Evolutionary conservation across 116 monocot genomes (phyloP), one percentile per base, ranked within the genome.

Genomic region (Papilionanthe hybrid): DNA sequence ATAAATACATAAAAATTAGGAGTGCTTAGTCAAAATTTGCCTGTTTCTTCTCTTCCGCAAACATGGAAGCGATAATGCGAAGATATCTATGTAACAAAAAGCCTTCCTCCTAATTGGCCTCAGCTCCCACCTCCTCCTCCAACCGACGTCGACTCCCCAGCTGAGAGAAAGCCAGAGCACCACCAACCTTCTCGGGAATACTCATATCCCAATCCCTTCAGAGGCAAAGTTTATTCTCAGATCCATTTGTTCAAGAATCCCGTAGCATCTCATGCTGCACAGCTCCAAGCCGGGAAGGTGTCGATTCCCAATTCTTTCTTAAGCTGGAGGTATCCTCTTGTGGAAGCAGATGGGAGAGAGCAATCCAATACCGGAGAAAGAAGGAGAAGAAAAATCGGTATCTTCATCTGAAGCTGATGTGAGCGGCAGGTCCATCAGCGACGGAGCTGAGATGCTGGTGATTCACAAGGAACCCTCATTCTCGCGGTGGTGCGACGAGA

Each of bases 401-500:
- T 9, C 56, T 0, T 30, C 22, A 9, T 22, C 19, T 15, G 77
- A 41, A 25, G 13, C n/a, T 15, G 17, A 56, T 29, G 43, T 22
- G n/a, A 53, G 13, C 41, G 6, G 1, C 12, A 48, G 23, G 23
- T 1, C 6, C 27, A 10, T 48, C 12, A 12, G 23, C 25, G n/a
- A 49, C n/a, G 49, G 25, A 48, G 6, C 12, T 13, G 23, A 49
- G 49, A 75, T 27, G 18, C 75, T 27, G 27, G 75, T n/a, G 49
- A 65, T 84, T 11, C 72, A 67, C 32, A 79, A 69, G 84, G 89
- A 89, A 66, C 89, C 88, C 1, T 90, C 94, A 0, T 94, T 92
- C 81, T 87, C 92, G 9, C 77, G 88, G 60, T 92, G 92, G 92
- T 92, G 90, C 83, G 85, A 78, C 37, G 89, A 88, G 32, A 22